Evolutionary conservation across 1,284 basidiomycete species (phyloP), one percentile per base, ranked within the genome.

Genomic region (Trichosporon sp.): DNA sequence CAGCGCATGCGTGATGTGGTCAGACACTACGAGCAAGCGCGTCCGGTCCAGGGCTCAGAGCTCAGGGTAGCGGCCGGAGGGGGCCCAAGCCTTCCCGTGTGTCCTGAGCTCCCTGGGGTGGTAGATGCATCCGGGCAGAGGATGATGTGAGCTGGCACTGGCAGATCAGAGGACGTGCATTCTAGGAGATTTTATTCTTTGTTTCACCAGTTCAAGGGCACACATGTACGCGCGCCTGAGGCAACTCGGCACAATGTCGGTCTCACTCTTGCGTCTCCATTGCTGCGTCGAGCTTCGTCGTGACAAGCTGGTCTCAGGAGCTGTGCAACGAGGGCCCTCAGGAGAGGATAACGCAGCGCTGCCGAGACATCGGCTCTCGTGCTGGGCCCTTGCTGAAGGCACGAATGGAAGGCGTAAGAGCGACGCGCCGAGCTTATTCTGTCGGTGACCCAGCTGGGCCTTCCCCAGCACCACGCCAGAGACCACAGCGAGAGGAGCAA

Each of bases 81-180:
- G 51, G 21, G 51, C 51, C 51, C 51, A 54, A 54, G 51, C 51
- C 51, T 54, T 54, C 51, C 51, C 51, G 51, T 19, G 2, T 19
- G 6, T 54, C 51, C 51, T 19, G 19, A 40, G 12, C 19, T 26
- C 26, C 26, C 26, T 26, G 26, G 26, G 26, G 26, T 26, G 7
- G 10, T 54, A 19, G 21, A 21, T 54, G 51, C 10, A 8, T 6
- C 51, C 19, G 51, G 19, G 51, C n/a, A 26, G 51, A n/a, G 51
- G 51, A 16, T 48, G 16, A 19, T 10, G 4, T 1, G 5, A 37
- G 35, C 35, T 37, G 8, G 8, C n/a, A 21, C 4, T 54, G 51
- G 51, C n/a, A 54, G 51, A 54, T 26, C 51, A 54, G n/a, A 54
- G 51, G 51, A 54, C 51, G 51, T 54, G 51, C 51, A 54, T 54